A percentile compares a stretch with the other conserved stretches of the same genome.
These are phyloP conservation scores for Umbilicus rupestris DNA, from an alignment of 164 flowering plant genomes.

Conservation along the genomic window DNA sequence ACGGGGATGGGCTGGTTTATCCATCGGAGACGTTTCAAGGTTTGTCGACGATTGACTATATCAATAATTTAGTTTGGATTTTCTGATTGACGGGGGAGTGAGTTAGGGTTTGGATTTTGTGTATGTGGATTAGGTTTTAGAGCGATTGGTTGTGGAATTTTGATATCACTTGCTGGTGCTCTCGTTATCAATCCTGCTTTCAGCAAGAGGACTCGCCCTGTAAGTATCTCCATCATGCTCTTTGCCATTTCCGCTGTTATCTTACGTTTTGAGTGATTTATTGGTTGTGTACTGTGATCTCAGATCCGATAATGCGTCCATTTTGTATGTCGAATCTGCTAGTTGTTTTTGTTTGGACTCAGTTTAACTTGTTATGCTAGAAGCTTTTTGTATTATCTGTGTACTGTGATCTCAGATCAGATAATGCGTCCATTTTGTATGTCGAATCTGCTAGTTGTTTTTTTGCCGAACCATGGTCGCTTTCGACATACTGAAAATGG, in stretches of 20 bases:
- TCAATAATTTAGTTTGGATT: neutral
- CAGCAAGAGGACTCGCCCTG: slow-evolving; percentile 2
- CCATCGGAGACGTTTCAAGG: slow-evolving; percentile 6
- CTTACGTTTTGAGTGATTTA: too few species aligned
- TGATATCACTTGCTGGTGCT: slow-evolving; percentile 5
- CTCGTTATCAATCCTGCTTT: slow-evolving; percentile 6
- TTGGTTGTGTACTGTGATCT: neutral
- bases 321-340: neutral
- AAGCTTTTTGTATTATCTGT: too few species aligned
- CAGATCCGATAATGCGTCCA: neutral
- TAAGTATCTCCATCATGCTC: neutral
- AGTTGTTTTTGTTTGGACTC: neutral
- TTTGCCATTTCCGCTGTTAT: neutral
- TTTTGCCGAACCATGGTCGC: neutral
- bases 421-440: neutral
- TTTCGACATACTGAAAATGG: neutral
- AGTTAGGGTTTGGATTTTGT: neutral
- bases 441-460: neutral
- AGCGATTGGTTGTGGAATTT: slow-evolving; percentile 3
- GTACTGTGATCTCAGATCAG: neutral
- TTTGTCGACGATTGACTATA: neutral
- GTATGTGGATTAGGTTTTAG: neutral
- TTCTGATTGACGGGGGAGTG: neutral
- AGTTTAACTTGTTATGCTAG: neutral
- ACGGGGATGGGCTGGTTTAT: slow-evolving; percentile 2